Evolutionary conservation across 805 yeast species (phyloP).

Genomic region (Pichia deserticola): DNA sequence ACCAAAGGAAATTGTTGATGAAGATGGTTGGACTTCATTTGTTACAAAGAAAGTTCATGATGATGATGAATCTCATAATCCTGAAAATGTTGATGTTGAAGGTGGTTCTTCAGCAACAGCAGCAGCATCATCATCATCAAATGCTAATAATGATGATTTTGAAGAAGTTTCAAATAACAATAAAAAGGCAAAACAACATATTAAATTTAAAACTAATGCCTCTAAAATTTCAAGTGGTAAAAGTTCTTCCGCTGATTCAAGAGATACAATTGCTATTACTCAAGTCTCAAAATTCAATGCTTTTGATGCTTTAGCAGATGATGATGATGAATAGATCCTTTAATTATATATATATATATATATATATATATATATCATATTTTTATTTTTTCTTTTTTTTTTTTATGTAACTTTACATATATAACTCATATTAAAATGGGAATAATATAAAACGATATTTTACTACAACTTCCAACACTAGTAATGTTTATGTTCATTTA

Average conservation of each 20-base stretch:
- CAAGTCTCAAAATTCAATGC: constrained; percentile 68
- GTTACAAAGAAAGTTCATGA: constrained; percentile 26
- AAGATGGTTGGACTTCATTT: constrained; percentile 78
- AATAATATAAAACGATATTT: no score
- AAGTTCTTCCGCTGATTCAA: constrained; percentile 53
- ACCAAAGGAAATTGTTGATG: constrained; percentile 50
- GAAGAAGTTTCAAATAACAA: constrained; percentile 28
- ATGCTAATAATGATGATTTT: constrained; percentile 28
- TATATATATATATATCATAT: no score
- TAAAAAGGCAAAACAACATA: constrained; percentile 36
- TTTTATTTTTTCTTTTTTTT: no score
- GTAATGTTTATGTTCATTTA: no score
- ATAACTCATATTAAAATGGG: no score
- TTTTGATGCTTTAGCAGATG: constrained; percentile 65
- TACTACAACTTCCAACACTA: no score
- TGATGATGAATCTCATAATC: constrained; percentile 38
- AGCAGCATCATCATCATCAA: constrained; percentile 33
- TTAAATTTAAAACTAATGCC: constrained; percentile 62
- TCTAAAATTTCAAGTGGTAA: constrained; percentile 68
- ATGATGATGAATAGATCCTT: constrained; percentile 36
- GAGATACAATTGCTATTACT: constrained; percentile 63
- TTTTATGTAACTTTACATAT: no score
- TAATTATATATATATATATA: neutral
- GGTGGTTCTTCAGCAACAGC: constrained; percentile 28
- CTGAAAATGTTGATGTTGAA: constrained; percentile 17